Base-by-base conservation (phyloP, 257 asterid species). In the Rauvolfia tetraphylla region DNA sequence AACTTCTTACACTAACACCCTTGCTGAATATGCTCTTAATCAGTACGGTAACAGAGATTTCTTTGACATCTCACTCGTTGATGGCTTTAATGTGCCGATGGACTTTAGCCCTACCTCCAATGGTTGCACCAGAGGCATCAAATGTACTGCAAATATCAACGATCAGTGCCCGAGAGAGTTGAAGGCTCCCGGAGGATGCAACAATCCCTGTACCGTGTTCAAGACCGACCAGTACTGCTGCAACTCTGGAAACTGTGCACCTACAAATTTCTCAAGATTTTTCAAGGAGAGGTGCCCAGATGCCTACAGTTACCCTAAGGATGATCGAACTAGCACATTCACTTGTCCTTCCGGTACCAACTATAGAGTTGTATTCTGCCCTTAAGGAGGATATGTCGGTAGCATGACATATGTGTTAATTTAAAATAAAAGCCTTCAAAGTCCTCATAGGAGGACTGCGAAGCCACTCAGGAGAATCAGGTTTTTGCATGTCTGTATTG, bases 1-100 rank as follows among this genome's bases (percentile, higher is more conserved):
- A n/a, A n/a, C n/a, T n/a, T n/a, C n/a, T n/a, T n/a, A n/a, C n/a
- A n/a, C n/a, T 0, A 84, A 85, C 38, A 83, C 89, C 29, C 15
- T 89, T 0, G 91, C 89, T 2, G 93, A 89, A 56, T 89, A 75
- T 25, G 82, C 79, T 46, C 87, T 88, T 1, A 83, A 85, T 33
- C 85, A 80, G 53, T 74, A 58, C 8, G 73, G 63, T n/a, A 77
- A 82, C 68, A 38, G 77, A 65, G 90, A 85, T 76, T 83, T 15
- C 48, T 78, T 85, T 22, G 86, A 85, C 59, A 82, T 86, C 27
- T 86, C 90, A 7, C 80, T 86, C 0, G 84, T 88, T 0, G 90
- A 76, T 23, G 88, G 90, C 20, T 86, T 88, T 75, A 86, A 88
- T 42, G 70, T 88, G 1, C 84, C 88, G 0, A 79, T 88, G 83